Evolutionary conservation across 192 early-diverging fungal species (phyloP).

Genomic region (Coemansia sp.): DNA sequence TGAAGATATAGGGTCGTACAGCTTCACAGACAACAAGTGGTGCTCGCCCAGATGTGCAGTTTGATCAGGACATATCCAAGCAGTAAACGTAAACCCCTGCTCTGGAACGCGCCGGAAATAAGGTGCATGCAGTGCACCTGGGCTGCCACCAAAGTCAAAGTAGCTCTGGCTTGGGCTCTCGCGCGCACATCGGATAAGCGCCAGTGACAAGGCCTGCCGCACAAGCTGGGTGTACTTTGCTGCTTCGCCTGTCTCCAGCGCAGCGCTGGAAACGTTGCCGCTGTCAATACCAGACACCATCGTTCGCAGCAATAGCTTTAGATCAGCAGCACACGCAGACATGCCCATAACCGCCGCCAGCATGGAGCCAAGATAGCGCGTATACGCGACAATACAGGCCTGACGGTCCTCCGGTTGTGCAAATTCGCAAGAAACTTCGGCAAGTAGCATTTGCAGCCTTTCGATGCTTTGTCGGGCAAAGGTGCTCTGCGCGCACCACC

Average conservation of each 20-base stretch:
- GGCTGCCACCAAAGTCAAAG: constrained; percentile 32
- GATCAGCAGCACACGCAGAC: constrained; percentile 24
- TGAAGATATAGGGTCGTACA: constrained; percentile 12
- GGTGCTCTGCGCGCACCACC: constrained; percentile 37
- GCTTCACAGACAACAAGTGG: constrained; percentile 19
- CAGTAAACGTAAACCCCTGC: constrained; percentile 32
- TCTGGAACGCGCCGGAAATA: constrained; percentile 33
- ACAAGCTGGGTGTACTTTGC: constrained; percentile 18
- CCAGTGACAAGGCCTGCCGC: constrained; percentile 19
- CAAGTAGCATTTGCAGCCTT: constrained; percentile 23
- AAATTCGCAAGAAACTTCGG: constrained; percentile 1
- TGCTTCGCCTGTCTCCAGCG: constrained; percentile 4
- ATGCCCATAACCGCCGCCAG: constrained; percentile 25
- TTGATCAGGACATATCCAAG: constrained; percentile 25
- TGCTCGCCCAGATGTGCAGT: neutral
- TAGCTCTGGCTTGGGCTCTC: constrained; percentile 10
- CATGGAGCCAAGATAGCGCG: constrained; percentile 17
- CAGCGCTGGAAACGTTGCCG: neutral
- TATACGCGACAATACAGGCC: constrained; percentile 8
- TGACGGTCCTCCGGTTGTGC: neutral
- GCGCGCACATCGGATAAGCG: constrained; percentile 20
- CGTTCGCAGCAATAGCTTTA: constrained; percentile 34
- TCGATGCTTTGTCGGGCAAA: constrained; percentile 33
- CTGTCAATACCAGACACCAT: constrained; percentile 22
- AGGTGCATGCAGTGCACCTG: constrained; percentile 10